Percentiles rank a stretch among this genome's conserved stretches.
phyloP scores from a whole-genome alignment of 2,329 filamentous ascomycete species.

The Colletotrichum sansevieriae region DNA sequence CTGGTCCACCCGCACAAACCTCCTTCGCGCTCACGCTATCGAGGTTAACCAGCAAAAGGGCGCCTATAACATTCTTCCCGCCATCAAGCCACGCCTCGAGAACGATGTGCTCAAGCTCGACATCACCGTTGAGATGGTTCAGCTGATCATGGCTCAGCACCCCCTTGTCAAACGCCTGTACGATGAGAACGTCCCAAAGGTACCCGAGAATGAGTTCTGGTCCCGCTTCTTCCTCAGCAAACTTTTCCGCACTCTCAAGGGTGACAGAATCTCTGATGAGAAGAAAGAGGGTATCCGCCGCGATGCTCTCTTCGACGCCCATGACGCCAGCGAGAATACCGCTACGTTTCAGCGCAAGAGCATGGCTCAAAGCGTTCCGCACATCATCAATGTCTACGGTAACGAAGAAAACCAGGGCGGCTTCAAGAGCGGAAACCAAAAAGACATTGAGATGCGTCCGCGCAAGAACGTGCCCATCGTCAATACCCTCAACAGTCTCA shows the following conservation, averaged over 20 bases:
- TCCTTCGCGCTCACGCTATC: constrained; percentile 91
- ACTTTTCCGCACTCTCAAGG: constrained; percentile 90
- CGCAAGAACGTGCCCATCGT: constrained; percentile 87
- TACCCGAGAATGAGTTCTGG: constrained; percentile 89
- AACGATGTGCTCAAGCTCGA: constrained; percentile 83
- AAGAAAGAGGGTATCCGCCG: constrained; percentile 67
- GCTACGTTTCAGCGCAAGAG: constrained; percentile 65
- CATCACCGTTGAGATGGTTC: constrained; percentile 91
- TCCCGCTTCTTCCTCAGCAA: constrained; percentile 92
- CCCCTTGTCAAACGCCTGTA: constrained; percentile 91
- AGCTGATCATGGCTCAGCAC: constrained; percentile 93
- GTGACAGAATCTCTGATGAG: constrained; percentile 84
- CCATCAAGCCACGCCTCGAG: constrained; percentile 83
- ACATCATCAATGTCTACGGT: constrained; percentile 91
- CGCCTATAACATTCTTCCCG: constrained; percentile 92
- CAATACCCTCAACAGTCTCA: constrained; percentile 88
- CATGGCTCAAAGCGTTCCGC: constrained; percentile 78
- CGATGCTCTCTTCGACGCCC: constrained; percentile 87
- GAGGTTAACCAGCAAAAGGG: constrained; percentile 89
- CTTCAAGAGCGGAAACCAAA: constrained; percentile 82
- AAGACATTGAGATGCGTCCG: constrained; percentile 91
- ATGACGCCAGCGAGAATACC: constrained; percentile 80
- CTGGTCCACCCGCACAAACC: constrained; percentile 89
- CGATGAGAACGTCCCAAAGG: constrained; percentile 89
- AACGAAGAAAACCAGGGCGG: constrained; percentile 97